Conservation (phyloP, 805 yeast species). For the Yarrowia sp. region DNA sequence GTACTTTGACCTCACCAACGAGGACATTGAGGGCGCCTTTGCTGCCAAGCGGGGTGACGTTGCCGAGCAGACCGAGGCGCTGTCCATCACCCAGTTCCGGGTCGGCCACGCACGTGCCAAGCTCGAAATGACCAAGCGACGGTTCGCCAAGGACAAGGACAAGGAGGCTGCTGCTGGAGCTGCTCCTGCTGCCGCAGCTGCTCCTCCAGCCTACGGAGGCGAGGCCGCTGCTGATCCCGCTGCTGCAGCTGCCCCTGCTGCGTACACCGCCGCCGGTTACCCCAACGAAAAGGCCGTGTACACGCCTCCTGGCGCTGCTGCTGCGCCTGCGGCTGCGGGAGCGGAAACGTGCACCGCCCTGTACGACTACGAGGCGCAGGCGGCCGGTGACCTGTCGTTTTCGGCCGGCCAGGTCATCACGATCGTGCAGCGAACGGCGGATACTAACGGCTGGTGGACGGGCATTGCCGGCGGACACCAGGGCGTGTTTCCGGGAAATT, state of each 20-base stretch:
- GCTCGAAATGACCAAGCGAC: constrained; percentile 80
- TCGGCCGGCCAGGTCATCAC: constrained; percentile 88
- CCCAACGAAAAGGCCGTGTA: constrained; percentile 46
- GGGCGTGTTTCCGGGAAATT: constrained; percentile 96
- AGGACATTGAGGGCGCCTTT: constrained; percentile 82
- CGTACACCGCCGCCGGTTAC: constrained; percentile 46
- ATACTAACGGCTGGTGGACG: constrained; percentile 96
- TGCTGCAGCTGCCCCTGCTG: constrained; percentile 45
- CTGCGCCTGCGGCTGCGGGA: constrained; percentile 15
- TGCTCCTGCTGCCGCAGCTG: constrained; percentile 51
- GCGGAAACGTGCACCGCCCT: constrained; percentile 74
- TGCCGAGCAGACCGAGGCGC: constrained; percentile 86
- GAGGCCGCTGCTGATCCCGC: constrained; percentile 43
- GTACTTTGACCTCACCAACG: constrained; percentile 77
- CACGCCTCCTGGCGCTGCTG: constrained; percentile 49
- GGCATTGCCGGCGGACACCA: constrained; percentile 82
- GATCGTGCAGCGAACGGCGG: constrained; percentile 75
- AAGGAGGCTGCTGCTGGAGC: constrained; percentile 16
- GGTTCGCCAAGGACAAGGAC: constrained; percentile 54
- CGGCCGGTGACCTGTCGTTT: constrained; percentile 88
- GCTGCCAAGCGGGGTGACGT: constrained; percentile 83
- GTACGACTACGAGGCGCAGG: constrained; percentile 91
- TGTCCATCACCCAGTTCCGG: constrained; percentile 90
- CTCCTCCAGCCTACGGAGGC: constrained; percentile 48
- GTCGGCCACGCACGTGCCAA: constrained; percentile 86